Base-by-base conservation (phyloP, 495 filamentous ascomycete genomes). In the Aspergillus campestris region DNA sequence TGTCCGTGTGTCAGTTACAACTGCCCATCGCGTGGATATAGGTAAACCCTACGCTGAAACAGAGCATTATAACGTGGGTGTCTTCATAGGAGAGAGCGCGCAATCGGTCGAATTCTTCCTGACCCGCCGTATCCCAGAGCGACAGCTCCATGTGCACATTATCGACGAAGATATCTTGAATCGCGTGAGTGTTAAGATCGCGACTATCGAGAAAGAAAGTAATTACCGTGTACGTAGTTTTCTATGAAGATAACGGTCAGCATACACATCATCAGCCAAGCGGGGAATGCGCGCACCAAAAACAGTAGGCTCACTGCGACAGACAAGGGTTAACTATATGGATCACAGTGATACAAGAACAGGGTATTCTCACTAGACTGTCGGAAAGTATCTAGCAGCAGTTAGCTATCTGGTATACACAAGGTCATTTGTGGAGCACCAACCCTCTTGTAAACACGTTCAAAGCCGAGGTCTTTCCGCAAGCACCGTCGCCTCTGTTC, bases 401-500 rank as follows among this genome's bases (percentile, higher is more conserved):
- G 34, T 67, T 56, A 65, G 64, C 44, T 44, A 39, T 44, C 27
- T 40, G n/a, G n/a, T 31, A n/a, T 37, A 51, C 15, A 38, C 30
- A 44, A 52, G 45, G 40, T 34, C 2, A 40, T 42, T 47, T 37
- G 28, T 37, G 46, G 49, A 40, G 45, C 42, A 47, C 78, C 53
- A 71, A 94, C 86, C 92, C 92, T 84, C 92, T 83, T 43, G 92
- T 98, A 68, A 98, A 98, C 52, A 98, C 92, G 65, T 98, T 98
- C 65, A 98, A 66, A 50, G 96, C 72, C 37, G 90, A 96, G 42
- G 92, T 98, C 74, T 98, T 98, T 58, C 92, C 92, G 64, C 87
- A 95, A 51, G 92, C 92, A 74, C 92, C 92, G 66, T 98, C 92
- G 54, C 92, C 92, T 63, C 87, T 94, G 56, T 55, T 38, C 24